Conservation (phyloP, 805 yeast species). For the Wickerhamiella vanderwaltii region DNA sequence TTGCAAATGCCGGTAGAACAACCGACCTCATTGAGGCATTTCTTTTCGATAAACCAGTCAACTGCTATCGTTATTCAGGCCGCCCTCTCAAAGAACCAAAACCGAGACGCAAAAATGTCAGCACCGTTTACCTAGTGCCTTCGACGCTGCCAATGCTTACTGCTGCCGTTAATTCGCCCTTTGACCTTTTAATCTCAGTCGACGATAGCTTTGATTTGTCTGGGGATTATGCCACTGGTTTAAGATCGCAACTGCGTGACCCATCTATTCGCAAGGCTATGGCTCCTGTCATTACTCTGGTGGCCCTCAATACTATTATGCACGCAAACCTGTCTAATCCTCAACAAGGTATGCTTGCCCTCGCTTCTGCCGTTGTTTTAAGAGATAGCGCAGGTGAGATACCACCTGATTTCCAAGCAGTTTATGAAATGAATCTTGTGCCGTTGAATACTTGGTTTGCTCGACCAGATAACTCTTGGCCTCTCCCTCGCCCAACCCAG, state of each 20-base stretch:
- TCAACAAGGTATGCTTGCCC: constrained; percentile 43
- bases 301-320: constrained; percentile 72
- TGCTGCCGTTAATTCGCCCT: constrained; percentile 25
- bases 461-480: constrained; percentile 46
- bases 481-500: constrained; percentile 58
- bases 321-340: constrained; percentile 49
- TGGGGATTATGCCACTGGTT: constrained; percentile 26
- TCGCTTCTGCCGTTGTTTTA: constrained; percentile 72
- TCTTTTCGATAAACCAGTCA: constrained; percentile 55
- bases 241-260: constrained; percentile 24
- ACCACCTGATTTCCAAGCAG: constrained; percentile 68
- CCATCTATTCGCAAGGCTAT: constrained; percentile 17
- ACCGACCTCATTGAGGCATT: constrained; percentile 71
- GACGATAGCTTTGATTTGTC: constrained; percentile 46
- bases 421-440: constrained; percentile 52
- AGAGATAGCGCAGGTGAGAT: constrained; percentile 71
- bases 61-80: constrained; percentile 59
- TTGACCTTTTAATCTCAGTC: constrained; percentile 51
- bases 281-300: constrained; percentile 53
- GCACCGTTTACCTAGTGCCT: constrained; percentile 37
- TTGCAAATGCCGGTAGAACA: constrained; percentile 55
- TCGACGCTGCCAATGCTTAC: constrained; percentile 28
- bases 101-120: constrained; percentile 13
- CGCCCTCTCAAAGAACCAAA: constrained; percentile 21
- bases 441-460: constrained; percentile 53